A percentile compares a stretch with the other conserved stretches of the same genome.
Conservation (phyloP, 2,329 filamentous ascomycete genomes). For the Emmonsiellopsis sp. region DNA sequence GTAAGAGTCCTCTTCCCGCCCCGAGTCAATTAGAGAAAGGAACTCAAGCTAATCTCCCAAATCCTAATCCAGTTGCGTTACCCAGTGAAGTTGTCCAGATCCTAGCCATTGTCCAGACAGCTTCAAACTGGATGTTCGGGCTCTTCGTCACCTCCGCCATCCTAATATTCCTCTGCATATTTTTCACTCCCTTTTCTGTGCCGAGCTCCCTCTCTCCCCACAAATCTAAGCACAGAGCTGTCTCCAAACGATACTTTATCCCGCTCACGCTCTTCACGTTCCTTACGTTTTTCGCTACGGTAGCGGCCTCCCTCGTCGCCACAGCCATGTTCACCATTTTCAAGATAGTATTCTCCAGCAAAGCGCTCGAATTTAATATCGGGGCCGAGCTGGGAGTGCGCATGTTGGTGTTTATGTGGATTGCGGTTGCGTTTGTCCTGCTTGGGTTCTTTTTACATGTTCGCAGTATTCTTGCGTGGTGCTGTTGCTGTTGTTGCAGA, state of each 20-base stretch:
- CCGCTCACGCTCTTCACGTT: conserved; percentile 60
- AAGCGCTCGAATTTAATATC: conserved; percentile 67
- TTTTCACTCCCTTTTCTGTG: conserved; percentile 48
- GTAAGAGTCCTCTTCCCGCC: conserved; percentile 30
- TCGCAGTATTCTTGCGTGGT: conserved; percentile 28
- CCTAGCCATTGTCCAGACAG: conserved; percentile 62
- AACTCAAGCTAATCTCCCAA: neutral
- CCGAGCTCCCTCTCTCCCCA: conserved; percentile 29
- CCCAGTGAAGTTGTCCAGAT: conserved; percentile 64
- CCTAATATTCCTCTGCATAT: conserved; percentile 63
- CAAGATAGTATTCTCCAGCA: conserved; percentile 60
- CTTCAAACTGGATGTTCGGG: conserved; percentile 79
- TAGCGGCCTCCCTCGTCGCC: conserved; percentile 62
- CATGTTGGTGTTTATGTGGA: conserved; percentile 89
- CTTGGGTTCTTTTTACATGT: conserved; percentile 65
- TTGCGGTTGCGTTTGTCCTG: conserved; percentile 57
- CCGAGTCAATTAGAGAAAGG: neutral
- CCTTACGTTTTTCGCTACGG: conserved; percentile 56
- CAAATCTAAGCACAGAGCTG: conserved; percentile 11
- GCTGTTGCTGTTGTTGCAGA: conserved; percentile 60
- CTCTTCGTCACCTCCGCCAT: conserved; percentile 67
- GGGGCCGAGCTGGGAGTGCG: conserved; percentile 55
- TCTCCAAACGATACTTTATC: conserved; percentile 37
- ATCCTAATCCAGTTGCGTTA: conserved; percentile 51
- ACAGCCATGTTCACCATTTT: conserved; percentile 80